Base-by-base conservation (phyloP, 1,284 basidiomycete species). In the Tausonia pullulans region DNA sequence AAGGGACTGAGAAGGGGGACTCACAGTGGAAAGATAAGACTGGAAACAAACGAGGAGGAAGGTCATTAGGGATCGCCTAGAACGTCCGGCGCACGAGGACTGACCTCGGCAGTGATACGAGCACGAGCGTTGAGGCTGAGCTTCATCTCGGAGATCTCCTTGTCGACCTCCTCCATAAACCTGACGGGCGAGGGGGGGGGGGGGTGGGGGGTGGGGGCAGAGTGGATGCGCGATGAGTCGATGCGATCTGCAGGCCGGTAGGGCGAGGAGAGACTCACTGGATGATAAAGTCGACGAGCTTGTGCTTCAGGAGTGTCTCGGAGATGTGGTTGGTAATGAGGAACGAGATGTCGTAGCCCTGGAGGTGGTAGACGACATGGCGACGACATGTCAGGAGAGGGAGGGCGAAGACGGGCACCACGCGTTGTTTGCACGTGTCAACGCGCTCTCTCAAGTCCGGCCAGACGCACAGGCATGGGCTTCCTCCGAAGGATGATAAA, bases 251-350 rank as follows among this genome's bases (percentile, higher is more conserved):
- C 27, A 27, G 27, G 27, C 27, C 27, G 46, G 60, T 50, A 57
- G 27, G 39, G 5, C 16, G 16, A 44, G 51, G 9, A 44, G 50
- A 50, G 16, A 71, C 71, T 54, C 69, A 92, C 87, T 98, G 91
- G 70, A 98, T 97, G 78, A 99, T 96, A 78, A 99, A 99, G 78
- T 99, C 96, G 55, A 99, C 96, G 63, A 99, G 87, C 80, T 98
- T 98, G 78, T 98, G 94, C 79, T 98, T 98, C 70, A 98, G 81
- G 93, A 99, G 96, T 3, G 89, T 90, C 75, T 98, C 95, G 40
- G 92, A 85, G 75, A 98, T 93, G 68, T 87, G 87, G 77, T 98
- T 98, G 65, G 96, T 98, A 75, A 99, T 96, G 69, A 99, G 80
- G 82, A 99, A 99, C 5, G 90, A 95, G 70, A 99, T 98, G 72